Base-by-base conservation (phyloP, 805 yeast genomes). In the Starmerella scarabaei region DNA sequence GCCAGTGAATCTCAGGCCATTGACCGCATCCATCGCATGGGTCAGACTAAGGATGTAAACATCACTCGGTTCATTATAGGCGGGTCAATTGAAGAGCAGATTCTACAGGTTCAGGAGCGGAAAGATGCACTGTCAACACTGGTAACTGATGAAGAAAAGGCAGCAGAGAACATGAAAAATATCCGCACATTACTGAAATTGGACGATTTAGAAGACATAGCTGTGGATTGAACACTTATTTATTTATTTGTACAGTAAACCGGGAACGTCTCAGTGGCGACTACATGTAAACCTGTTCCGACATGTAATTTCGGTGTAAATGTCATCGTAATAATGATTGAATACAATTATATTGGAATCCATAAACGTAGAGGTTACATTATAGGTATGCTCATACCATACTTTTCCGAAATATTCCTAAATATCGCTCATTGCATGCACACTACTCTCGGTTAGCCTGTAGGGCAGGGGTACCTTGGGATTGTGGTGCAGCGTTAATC, bases 1-100 rank as follows among this genome's bases (percentile, higher is more conserved):
- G 82, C 93, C 36, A 74, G 79, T 39, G 94, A 84, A 53, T 83
- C 81, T 37, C 95, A 84, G 57, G 94, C 94, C 0, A 81, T 85
- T 44, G 94, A 85, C 60, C 64, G 97, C 52, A 71, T 88, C 15
- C 95, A 86, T 55, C 69, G 97, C 50, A 81, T 88, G 54, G 96
- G 97, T 0, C 97, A 86, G 55, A 63, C 64, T 9, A 71, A 67
- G 20, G 68, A 68, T 31, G 96, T 88, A 12, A 73, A 71, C 45
- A 85, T 86, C 23, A 65, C 73, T 2, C 62, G 96, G 43, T 86
- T 86, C 53, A 83, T 86, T 33, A 75, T 86, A 60, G 77, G 77
- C 49, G 75, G 75, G 35, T 75, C 88, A 43, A 81, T 86, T 18
- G 97, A 86, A 56, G 91, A 78, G 45, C 75, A 84, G 51, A 88